Evolutionary conservation across 2,329 filamentous ascomycete species (phyloP).

Genomic region (Stenocarpella maydis): DNA sequence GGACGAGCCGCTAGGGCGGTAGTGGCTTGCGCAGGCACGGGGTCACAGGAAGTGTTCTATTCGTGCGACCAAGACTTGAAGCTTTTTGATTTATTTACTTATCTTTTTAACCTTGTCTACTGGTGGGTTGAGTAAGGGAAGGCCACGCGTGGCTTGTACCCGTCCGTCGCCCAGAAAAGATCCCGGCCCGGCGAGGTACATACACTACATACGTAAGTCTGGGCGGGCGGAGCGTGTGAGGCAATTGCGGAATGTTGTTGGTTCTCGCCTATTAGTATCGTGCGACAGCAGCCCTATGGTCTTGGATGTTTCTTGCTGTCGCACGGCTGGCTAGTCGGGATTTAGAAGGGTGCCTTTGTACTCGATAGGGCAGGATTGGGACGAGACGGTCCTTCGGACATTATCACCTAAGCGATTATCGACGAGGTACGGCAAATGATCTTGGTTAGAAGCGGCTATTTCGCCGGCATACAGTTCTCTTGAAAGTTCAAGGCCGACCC

Average conservation of each 20-base stretch:
- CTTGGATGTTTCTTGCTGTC: neutral
- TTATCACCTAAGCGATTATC: neutral
- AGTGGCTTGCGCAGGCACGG: slow-evolving; percentile 3
- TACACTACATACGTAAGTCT: neutral
- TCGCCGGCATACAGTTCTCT: too few relatives aligned
- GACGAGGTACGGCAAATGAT: neutral
- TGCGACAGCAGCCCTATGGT: slow-evolving; percentile 21
- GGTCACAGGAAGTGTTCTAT: neutral
- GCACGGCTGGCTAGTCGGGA: neutral
- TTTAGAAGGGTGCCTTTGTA: too few relatives aligned
- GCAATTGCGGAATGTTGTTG: neutral
- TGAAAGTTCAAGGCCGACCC: too few relatives aligned
- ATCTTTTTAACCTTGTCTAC: too few relatives aligned
- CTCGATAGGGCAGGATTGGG: neutral
- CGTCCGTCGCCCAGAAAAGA: slow-evolving; percentile 7
- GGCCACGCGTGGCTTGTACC: slow-evolving; percentile 11
- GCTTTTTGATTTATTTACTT: too few relatives aligned
- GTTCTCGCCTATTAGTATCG: slow-evolving; percentile 32
- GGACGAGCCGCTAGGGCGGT: slow-evolving; percentile 9
- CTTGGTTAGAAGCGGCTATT: too few relatives aligned
- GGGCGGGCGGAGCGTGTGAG: neutral
- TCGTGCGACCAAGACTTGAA: slow-evolving; percentile 21
- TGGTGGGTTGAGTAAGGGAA: neutral
- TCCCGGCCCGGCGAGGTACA: neutral
- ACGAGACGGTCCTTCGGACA: neutral